A percentile compares a stretch with the other conserved stretches of the same genome.
These are phyloP conservation scores for Tetrapisispora nanseiensis DNA, from an alignment of 805 yeast species.

Conservation along the genomic window DNA sequence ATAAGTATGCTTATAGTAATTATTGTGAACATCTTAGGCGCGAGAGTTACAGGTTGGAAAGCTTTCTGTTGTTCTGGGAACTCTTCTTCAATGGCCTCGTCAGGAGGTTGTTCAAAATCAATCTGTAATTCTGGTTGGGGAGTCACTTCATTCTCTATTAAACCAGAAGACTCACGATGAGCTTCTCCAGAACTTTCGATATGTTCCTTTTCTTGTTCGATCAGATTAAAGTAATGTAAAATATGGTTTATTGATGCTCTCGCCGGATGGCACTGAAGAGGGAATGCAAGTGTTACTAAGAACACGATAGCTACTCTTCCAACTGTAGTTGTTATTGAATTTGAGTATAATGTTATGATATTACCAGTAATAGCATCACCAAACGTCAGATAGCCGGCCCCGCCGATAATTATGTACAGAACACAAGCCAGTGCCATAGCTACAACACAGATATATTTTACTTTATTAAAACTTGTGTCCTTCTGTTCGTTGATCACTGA, in stretches of 20 bases:
- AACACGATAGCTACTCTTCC: slow-evolving; percentile 76
- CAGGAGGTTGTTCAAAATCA: slow-evolving; percentile 3
- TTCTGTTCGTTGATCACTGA: slow-evolving; percentile 74
- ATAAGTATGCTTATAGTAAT: slow-evolving; percentile 41
- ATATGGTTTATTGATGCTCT: slow-evolving; percentile 74
- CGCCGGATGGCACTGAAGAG: slow-evolving; percentile 85
- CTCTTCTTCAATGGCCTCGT: slow-evolving; percentile 27
- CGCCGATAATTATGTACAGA: slow-evolving; percentile 64
- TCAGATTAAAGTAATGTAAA: slow-evolving; percentile 35
- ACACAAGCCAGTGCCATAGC: slow-evolving; percentile 53
- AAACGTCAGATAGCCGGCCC: slow-evolving; percentile 76
- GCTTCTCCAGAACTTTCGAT: background rate
- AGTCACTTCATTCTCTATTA: slow-evolving; percentile 2
- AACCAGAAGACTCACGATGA: slow-evolving; percentile 2
- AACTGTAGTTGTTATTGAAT: slow-evolving; percentile 53
- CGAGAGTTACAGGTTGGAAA: slow-evolving; percentile 1
- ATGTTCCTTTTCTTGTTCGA: background rate
- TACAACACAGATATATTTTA: slow-evolving; percentile 38
- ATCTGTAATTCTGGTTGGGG: background rate
- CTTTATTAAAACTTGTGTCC: slow-evolving; percentile 40
- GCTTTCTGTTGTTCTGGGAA: slow-evolving; percentile 11
- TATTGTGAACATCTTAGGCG: slow-evolving; percentile 14
- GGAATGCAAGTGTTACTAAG: slow-evolving; percentile 75
- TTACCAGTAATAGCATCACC: slow-evolving; percentile 76
- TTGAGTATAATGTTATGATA: slow-evolving; percentile 68